Percentiles rank a stretch among this genome's conserved stretches.
phyloP scores from a whole-genome alignment of 495 filamentous ascomycete genomes.

The Cercophora samala region DNA sequence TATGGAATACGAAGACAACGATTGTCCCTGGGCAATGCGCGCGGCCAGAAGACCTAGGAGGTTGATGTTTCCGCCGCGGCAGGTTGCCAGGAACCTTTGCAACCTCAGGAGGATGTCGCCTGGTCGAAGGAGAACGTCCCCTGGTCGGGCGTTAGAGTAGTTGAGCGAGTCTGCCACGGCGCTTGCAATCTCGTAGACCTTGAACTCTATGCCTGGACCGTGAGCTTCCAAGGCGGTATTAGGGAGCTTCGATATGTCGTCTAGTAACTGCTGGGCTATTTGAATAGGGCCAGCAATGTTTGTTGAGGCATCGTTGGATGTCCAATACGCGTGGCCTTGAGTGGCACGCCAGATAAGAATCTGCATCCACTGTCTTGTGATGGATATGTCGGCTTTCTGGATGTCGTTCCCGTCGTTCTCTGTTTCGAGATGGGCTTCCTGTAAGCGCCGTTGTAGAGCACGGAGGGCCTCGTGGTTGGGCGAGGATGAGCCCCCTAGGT shows the following conservation, averaged over 20 bases:
- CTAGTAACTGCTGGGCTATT: conserved; percentile 43
- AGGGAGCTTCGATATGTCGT: conserved; percentile 40
- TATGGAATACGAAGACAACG: not conserved
- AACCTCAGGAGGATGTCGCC: conserved; percentile 34
- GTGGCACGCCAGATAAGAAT: conserved; percentile 45
- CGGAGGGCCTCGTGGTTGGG: conserved; percentile 28
- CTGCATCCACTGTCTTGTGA: conserved; percentile 50
- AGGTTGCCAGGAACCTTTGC: conserved; percentile 36
- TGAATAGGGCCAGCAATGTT: conserved; percentile 36
- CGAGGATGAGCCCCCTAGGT: conserved; percentile 16
- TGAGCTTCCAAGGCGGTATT: conserved; percentile 24
- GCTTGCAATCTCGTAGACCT: conserved; percentile 47
- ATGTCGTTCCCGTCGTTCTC: conserved; percentile 36
- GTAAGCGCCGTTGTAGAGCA: conserved; percentile 36
- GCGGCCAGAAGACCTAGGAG: conserved; percentile 30
- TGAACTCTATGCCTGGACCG: conserved; percentile 38
- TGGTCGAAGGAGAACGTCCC: conserved; percentile 27
- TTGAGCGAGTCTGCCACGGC: conserved; percentile 45
- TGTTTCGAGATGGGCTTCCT: conserved; percentile 29
- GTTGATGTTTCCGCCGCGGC: conserved; percentile 35
- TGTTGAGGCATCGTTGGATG: not conserved
- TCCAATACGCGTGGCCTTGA: conserved; percentile 22
- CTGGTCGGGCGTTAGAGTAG: conserved; percentile 25
- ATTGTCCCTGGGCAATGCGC: conserved; percentile 30
- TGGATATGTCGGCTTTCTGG: conserved; percentile 47